Evolutionary conservation across 257 asterid genomes (phyloP), one percentile per base, ranked within the genome.

Genomic region (Anisodus tanguticus): DNA sequence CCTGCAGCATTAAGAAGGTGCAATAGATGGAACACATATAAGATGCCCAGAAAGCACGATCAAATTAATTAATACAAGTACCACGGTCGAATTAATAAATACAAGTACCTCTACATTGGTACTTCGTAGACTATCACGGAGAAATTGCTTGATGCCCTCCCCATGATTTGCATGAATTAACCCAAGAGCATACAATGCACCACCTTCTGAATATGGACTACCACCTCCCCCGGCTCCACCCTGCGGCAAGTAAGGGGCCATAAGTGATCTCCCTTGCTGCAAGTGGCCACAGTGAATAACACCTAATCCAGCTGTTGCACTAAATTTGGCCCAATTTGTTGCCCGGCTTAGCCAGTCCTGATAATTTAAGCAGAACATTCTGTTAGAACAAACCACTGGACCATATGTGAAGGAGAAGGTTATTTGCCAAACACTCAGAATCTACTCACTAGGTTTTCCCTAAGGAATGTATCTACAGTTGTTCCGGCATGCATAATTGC

Each of bases 401-500:
- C 17, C 9, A 72, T 47, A 72, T 19, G 41, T 26, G 57, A 72
- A 19, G 39, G 83, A 60, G 37, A 81, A n/a, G 66, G 72, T 13
- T 3, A 59, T 19, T 57, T 72, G 41, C 26, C 19, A 72, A 19
- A 71, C 9, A 47, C 43, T 72, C 11, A 19, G 58, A 71, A 45
- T 41, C 47, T 4, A 86, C 74, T 74, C 79, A 95, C 99, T 94
- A 97, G 89, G 90, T 97, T 97, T 88, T 97, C 98, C 84, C 98
- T 85, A 58, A 97, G 97, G 88, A 97, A 97, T 9, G 99, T 95
- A 83, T 97, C 98, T 6, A 93, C 98, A 13, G 98, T 97, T 74
- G 99, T 97, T 84, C 99, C 98, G 59, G 99, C 98, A 86, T 95
- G 99, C 99, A 95, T 97, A 86, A 95, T 91, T 70, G 99, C 99